phyloP scores from a whole-genome alignment of 2,329 filamentous ascomycete genomes.

The Achaetomium macrosporum region DNA sequence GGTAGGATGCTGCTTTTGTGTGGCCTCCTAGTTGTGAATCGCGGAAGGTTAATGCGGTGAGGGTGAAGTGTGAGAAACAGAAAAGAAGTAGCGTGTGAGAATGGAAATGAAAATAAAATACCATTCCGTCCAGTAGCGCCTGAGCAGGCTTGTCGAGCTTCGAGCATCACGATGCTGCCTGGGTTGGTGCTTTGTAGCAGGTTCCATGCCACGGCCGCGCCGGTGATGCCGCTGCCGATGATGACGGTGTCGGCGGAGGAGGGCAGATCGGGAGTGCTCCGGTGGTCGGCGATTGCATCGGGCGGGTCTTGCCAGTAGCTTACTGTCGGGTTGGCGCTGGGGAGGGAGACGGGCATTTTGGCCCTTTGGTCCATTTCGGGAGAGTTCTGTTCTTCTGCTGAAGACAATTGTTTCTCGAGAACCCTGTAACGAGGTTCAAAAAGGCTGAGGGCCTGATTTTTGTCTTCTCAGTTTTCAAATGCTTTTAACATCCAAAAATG shows the following conservation, averaged over 20 bases:
- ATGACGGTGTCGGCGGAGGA: conserved; percentile 52
- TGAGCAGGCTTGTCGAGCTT: conserved; percentile 60
- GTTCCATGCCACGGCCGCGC: conserved; percentile 52
- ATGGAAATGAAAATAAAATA: conserved; percentile 14
- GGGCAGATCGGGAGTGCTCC: conserved; percentile 46
- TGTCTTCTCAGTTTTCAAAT: neutral
- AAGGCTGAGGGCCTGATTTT: neutral
- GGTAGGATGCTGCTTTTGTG: conserved; percentile 40
- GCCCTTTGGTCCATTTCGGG: conserved; percentile 33
- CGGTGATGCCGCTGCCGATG: conserved; percentile 60
- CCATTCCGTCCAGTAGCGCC: conserved; percentile 59
- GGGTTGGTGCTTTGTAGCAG: conserved; percentile 31
- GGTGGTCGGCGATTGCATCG: conserved; percentile 45
- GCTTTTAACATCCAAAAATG: neutral
- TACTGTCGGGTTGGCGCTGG: conserved; percentile 44
- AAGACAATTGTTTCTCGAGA: too few species aligned
- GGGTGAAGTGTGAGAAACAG: neutral
- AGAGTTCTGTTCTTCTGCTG: neutral
- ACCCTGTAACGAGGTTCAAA: neutral
- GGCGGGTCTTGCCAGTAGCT: conserved; percentile 58
- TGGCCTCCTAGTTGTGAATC: conserved; percentile 40
- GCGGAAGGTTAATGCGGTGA: too few species aligned
- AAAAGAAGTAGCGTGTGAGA: neutral
- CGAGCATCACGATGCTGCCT: conserved; percentile 50
- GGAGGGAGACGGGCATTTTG: conserved; percentile 38